Evolutionary conservation across 306 rosid genomes (phyloP).

Genomic region (Vigna radiata): DNA sequence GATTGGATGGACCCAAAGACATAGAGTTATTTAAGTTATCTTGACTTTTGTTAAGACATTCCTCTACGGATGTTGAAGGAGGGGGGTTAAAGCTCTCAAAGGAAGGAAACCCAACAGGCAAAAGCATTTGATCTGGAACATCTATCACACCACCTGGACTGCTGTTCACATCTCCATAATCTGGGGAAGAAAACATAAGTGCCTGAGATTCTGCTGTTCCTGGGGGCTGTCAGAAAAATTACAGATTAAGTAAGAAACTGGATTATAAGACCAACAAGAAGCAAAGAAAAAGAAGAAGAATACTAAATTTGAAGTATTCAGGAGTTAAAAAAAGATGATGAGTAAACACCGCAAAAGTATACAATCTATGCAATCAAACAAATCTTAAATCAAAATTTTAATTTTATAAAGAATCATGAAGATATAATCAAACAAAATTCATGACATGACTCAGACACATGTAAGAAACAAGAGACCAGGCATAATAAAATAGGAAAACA

Average conservation of each 20-base stretch:
- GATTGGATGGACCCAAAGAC: constrained; percentile 59
- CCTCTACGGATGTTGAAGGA: constrained; percentile 67
- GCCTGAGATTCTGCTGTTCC: constrained; percentile 96
- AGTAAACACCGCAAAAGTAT: constrained; percentile 24
- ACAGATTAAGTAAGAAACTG: constrained; percentile 50
- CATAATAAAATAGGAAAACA: constrained; percentile 33
- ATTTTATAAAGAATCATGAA: constrained; percentile 16
- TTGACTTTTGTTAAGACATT: constrained; percentile 64
- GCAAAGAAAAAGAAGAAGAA: constrained; percentile 19
- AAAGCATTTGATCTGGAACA: constrained; percentile 75
- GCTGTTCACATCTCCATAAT: constrained; percentile 77
- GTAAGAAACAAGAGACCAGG: neutral
- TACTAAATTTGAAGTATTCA: constrained; percentile 33
- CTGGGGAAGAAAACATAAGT: constrained; percentile 75
- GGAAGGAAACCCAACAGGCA: constrained; percentile 77
- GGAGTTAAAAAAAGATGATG: constrained; percentile 14
- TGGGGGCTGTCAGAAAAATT: constrained; percentile 82
- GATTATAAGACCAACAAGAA: constrained; percentile 13
- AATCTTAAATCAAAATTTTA: constrained; percentile 11
- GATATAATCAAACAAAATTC: constrained; percentile 24
- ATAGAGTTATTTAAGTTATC: constrained; percentile 58
- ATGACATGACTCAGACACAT: neutral
- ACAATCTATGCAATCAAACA: constrained; percentile 32
- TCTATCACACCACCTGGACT: constrained; percentile 84
- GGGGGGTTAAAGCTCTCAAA: constrained; percentile 80